Evolutionary conservation across 441 rosid species (phyloP).

Genomic region (Biscutella laevigata): DNA sequence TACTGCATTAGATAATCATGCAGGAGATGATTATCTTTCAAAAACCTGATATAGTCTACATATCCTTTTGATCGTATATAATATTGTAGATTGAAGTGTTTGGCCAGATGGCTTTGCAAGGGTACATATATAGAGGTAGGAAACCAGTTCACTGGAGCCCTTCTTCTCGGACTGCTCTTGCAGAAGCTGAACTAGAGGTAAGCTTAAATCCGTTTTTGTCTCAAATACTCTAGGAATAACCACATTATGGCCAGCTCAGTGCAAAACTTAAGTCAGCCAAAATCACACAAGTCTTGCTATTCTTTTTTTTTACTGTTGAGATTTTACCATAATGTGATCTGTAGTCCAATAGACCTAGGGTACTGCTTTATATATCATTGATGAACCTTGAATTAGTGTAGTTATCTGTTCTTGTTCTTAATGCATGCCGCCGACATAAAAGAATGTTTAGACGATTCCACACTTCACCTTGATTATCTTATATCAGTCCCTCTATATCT

Average conservation of each 20-base stretch:
- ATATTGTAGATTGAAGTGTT: constrained; percentile 77
- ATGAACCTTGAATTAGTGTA: background rate
- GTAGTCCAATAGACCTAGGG: background rate
- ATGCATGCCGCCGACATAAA: background rate
- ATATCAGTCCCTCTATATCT: background rate
- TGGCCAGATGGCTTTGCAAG: constrained; percentile 83
- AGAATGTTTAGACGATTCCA: background rate
- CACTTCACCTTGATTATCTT: constrained; percentile 7
- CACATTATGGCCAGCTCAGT: background rate
- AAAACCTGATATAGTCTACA: constrained; percentile 14
- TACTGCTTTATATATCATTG: background rate
- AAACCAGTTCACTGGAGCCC: constrained; percentile 99
- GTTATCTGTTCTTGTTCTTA: background rate
- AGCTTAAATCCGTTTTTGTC: constrained; percentile 1
- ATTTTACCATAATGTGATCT: constrained; percentile 10
- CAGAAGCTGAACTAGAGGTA: constrained; percentile 99
- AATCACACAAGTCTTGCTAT: constrained; percentile 1
- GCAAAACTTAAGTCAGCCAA: background rate
- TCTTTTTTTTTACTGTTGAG: constrained; percentile 5
- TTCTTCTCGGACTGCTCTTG: constrained; percentile 95
- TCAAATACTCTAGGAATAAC: background rate
- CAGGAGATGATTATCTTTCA: constrained; percentile 1
- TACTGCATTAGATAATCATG: constrained; percentile 5
- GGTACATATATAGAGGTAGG: constrained; percentile 84
- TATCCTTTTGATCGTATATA: constrained; percentile 8